Conservation (phyloP, 169 alveolate genomes). For the Plasmodium ovale region DNA sequence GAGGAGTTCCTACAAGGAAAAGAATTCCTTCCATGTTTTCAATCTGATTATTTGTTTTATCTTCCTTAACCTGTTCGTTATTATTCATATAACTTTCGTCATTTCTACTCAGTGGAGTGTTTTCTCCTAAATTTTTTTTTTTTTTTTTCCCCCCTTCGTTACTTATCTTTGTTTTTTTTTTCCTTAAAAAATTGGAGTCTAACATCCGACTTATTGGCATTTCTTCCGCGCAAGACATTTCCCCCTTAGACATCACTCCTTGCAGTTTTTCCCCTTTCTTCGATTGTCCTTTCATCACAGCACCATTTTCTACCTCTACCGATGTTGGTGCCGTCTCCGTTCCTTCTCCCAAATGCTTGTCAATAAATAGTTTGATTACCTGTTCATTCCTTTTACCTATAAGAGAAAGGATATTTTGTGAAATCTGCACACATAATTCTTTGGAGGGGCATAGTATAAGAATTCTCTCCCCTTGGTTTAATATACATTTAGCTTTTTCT, state of each 20-base stretch:
- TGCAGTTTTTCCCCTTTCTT: not conserved
- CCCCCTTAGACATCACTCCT: not conserved
- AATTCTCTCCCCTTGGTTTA: conserved; percentile 55
- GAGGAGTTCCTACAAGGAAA: conserved; percentile 70
- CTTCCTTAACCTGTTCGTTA: not conserved
- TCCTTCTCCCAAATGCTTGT: not conserved
- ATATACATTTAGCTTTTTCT: conserved; percentile 10
- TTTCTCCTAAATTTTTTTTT: not conserved
- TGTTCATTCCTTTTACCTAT: conserved; percentile 15
- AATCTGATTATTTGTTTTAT: not conserved
- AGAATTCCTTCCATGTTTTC: conserved; percentile 1
- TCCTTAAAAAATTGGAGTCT: not conserved
- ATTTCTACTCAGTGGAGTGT: not conserved
- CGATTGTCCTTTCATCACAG: not conserved
- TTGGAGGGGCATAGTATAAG: conserved; percentile 65
- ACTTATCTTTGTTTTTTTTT: not conserved
- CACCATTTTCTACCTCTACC: not conserved
- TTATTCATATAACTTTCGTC: not conserved
- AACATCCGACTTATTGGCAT: too few relatives aligned
- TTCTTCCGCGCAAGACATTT: too few relatives aligned
- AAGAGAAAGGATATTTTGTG: conserved; percentile 45
- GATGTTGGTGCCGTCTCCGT: not conserved
- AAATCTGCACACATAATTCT: conserved; percentile 67
- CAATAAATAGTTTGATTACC: conserved; percentile 56
- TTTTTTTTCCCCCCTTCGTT: not conserved